phyloP scores from a whole-genome alignment of 1,139 yeast species.

The Chernovozyma aurita region DNA sequence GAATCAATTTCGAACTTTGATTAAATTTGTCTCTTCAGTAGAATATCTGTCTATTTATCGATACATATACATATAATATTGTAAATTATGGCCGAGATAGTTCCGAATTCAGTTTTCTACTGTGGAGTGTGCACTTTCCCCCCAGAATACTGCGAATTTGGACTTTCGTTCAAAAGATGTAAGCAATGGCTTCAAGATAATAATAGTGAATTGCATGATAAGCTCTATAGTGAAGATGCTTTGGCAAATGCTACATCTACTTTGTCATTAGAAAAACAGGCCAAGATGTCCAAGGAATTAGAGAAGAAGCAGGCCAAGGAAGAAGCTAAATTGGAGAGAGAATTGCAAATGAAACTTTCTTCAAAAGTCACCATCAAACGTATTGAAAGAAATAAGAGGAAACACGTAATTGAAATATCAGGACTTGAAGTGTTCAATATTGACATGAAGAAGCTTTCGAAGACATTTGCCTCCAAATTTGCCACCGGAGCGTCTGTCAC shows the following conservation, averaged over 20 bases:
- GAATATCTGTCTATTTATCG: too few species aligned
- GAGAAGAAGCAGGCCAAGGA: conserved; percentile 85
- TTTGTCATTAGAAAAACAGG: conserved; percentile 72
- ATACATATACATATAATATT: too few species aligned
- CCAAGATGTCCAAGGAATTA: conserved; percentile 73
- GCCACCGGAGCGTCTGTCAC: conserved; percentile 98
- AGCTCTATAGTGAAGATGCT: conserved; percentile 58
- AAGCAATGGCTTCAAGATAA: conserved; percentile 71
- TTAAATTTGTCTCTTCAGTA: too few species aligned
- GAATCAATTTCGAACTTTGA: too few species aligned
- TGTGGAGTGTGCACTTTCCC: conserved; percentile 87
- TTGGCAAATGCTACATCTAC: conserved; percentile 49
- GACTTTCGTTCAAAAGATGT: conserved; percentile 76
- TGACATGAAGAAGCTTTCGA: conserved; percentile 86
- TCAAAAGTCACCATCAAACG: conserved; percentile 81
- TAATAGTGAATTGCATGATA: conserved; percentile 52
- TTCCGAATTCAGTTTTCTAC: conserved; percentile 51
- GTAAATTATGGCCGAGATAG: conserved; percentile 29
- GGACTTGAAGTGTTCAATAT: conserved; percentile 88
- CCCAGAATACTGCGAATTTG: conserved; percentile 93
- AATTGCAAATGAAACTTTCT: conserved; percentile 69
- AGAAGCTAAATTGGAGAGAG: conserved; percentile 84
- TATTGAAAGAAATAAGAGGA: conserved; percentile 86
- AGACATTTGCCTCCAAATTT: conserved; percentile 88
- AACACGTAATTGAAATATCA: conserved; percentile 79